phyloP scores from a whole-genome alignment of 2,329 filamentous ascomycete species.

The Thelonectria olida region DNA sequence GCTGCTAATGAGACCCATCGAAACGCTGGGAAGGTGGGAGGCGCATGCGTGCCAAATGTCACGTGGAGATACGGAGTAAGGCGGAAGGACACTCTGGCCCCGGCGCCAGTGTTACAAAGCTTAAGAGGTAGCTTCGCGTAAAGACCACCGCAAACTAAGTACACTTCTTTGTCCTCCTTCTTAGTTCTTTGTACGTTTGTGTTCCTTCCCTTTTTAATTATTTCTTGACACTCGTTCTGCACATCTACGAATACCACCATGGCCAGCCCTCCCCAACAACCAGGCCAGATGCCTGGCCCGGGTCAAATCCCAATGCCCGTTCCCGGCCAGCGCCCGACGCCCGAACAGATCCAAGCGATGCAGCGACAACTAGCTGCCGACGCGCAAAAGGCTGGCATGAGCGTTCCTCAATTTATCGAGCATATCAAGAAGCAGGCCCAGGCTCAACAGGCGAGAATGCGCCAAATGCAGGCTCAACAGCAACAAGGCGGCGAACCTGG shows the following conservation, averaged over 20 bases:
- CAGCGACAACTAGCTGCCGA: constrained; percentile 84
- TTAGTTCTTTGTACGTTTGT: constrained; percentile 9
- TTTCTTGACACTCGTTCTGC: constrained; percentile 25
- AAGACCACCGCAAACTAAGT: not conserved
- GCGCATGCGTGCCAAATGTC: constrained; percentile 9
- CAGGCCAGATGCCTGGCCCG: constrained; percentile 33
- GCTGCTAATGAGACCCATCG: not conserved
- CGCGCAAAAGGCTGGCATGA: constrained; percentile 85
- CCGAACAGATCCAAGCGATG: constrained; percentile 86
- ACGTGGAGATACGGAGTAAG: constrained; percentile 34
- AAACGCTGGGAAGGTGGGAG: not conserved
- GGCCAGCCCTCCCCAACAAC: constrained; percentile 42
- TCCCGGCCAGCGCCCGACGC: constrained; percentile 67
- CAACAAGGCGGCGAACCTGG: constrained; percentile 49
- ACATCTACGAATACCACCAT: constrained; percentile 28
- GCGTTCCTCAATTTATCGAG: constrained; percentile 84
- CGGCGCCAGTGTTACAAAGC: constrained; percentile 14
- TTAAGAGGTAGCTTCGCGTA: constrained; percentile 16
- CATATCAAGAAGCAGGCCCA: constrained; percentile 67
- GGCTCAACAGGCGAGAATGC: constrained; percentile 61
- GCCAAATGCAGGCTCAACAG: constrained; percentile 53
- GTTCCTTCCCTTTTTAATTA: constrained; percentile 20
- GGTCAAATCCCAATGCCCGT: constrained; percentile 45
- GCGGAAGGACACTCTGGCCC: constrained; percentile 25
- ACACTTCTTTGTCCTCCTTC: constrained; percentile 25